phyloP scores from a whole-genome alignment of 495 filamentous ascomycete genomes.

The Podospora didyma region DNA sequence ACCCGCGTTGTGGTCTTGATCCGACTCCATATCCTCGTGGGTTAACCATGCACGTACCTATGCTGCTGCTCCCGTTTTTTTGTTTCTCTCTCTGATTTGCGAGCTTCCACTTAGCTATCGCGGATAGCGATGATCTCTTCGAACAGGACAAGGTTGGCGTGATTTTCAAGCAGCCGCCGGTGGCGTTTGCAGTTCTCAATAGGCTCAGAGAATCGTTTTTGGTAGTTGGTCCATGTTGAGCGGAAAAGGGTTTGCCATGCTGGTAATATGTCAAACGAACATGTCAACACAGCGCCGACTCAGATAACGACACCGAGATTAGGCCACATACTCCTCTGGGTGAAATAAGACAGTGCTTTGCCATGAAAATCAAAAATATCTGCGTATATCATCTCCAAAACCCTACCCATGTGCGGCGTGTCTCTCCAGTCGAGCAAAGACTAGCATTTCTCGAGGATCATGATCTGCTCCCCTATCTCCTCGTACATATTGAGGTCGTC shows the following conservation, averaged over 20 bases:
- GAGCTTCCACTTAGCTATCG: background rate
- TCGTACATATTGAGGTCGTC: conserved; percentile 3
- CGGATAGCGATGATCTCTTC: background rate
- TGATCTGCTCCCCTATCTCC: conserved; percentile 6
- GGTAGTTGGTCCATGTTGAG: conserved; percentile 2
- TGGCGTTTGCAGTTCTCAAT: conserved; percentile 5
- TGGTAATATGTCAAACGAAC: background rate
- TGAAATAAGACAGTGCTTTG: conserved; percentile 6
- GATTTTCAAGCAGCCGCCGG: background rate
- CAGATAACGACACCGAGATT: background rate
- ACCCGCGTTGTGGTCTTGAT: background rate
- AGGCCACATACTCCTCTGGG: conserved; percentile 1
- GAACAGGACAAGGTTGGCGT: background rate
- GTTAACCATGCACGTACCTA: conserved; percentile 4
- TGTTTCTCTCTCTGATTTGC: background rate
- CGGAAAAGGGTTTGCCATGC: conserved; percentile 1
- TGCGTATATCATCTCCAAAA: conserved; percentile 7
- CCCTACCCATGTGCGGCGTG: background rate
- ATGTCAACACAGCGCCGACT: background rate
- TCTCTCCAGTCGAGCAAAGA: conserved; percentile 3
- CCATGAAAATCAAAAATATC: conserved; percentile 9
- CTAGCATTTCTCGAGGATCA: background rate
- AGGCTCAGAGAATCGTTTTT: conserved; percentile 3
- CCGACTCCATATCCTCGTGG: conserved; percentile 1
- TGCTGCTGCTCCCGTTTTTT: conserved; percentile 1